Evolutionary conservation across 306 rosid species (phyloP), one percentile per base, ranked within the genome.

Genomic region (Acacia crassicarpa): DNA sequence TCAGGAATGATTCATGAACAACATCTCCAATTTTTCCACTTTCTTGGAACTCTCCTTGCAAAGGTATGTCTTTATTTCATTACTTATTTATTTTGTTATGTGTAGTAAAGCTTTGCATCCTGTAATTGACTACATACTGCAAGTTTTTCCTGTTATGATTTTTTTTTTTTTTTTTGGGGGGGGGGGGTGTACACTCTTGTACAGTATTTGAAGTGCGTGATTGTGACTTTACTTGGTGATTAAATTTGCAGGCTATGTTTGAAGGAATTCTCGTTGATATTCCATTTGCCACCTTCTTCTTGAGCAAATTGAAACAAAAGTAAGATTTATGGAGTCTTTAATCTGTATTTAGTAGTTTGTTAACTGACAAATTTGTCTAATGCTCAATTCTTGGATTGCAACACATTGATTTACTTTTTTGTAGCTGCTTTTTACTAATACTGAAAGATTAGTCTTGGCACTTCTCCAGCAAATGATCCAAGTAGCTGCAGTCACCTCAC

Each of bases 1-100:
- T 95, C 99, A 19, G 99, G 99, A 83, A 91, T 95, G 98, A 93
- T 89, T 80, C 99, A 95, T 73, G 99, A 95, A 77, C 99, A 95
- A 43, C 99, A 95, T 90, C 98, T 93, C 81, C 99, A 93, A 75
- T 95, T 93, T 90, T 95, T 93, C 82, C 97, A 92, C 82, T 95
- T 95, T 85, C 98, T 95, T 71, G 99, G 99, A 75, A 87, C 86
- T 73, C 99, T 95, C 87, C 95, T 95, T 44, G 98, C 97, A 67
- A 95, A 95, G 99, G 99, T 95, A 85, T 83, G 20, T 3, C 9
- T 45, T 71, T 23, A 3, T 16, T 14, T 67, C 80, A 17, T 74
- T 10, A 9, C 67, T 45, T 59, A 61, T 61, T 61, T 25, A 25
- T 62, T 62, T 27, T 62, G 40, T 61, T 67, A 53, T 35, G 12